Base-by-base conservation (phyloP, 345 rosid species). In the Gossypium bickii region DNA sequence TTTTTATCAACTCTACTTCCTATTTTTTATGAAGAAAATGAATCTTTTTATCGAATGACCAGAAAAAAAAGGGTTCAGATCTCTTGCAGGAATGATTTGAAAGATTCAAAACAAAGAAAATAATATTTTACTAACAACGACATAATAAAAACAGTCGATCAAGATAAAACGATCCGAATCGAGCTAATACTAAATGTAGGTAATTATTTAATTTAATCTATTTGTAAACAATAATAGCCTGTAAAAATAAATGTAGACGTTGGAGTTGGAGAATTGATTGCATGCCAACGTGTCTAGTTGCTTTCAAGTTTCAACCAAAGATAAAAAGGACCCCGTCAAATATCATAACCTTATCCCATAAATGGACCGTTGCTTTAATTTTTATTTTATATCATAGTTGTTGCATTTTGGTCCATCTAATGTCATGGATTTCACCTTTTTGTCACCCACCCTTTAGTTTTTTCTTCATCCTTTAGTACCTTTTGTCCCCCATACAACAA, bases 401-500 rank as follows among this genome's bases (percentile, higher is more conserved):
- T 60, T 61, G 59, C 58, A 47, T 59, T 61, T 61, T 15, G 69
- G 60, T 61, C 62, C 69, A 67, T 73, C 47, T 0, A 12, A 18
- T 20, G 55, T 2, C 29, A 12, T 22, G 57, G 38, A 58, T 58
- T 22, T 22, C 16, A 22, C 61, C 29, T 57, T 57, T 57, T 57
- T 12, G 41, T 34, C 7, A 34, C 41, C 41, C 41, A 4, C 7
- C 41, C 41, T 34, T 34, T 34, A 34, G 7, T 34, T 34, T 34
- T 34, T 34, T 34, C 41, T 34, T 34, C 41, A 34, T 34, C 41
- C 7, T 5, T 34, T 34, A 34, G 7, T 34, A 34, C 41, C 7
- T 34, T 82, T 90, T 92, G 68, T 92, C 98, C 0, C 97, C 41
- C 41, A 4, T 34, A 6, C 7, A 34, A 34, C 41, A 5, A 34